phyloP scores from a whole-genome alignment of 805 yeast species.

The Ogataea paradorogensis region DNA sequence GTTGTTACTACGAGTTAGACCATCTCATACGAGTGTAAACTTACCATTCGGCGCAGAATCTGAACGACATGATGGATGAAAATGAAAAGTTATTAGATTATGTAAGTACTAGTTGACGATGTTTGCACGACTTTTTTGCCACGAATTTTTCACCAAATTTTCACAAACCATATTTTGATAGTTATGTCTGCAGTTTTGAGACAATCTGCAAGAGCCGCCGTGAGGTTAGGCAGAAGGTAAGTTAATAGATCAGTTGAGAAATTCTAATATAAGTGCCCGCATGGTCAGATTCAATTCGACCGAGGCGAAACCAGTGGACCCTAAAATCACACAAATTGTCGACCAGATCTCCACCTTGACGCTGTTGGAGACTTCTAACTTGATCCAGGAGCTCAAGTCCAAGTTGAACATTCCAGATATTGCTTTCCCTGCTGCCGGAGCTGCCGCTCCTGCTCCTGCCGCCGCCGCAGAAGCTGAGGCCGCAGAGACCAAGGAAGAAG shows the following conservation, averaged over 20 bases:
- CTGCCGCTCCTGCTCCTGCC: constrained; percentile 60
- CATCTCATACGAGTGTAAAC: constrained; percentile 29
- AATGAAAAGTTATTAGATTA: constrained; percentile 3
- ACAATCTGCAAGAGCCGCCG: constrained; percentile 22
- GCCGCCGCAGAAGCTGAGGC: constrained; percentile 70
- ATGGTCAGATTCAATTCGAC: constrained; percentile 53
- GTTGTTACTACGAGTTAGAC: constrained; percentile 58
- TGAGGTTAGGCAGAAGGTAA: constrained; percentile 20
- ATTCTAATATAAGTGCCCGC: constrained; percentile 36
- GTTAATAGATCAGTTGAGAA: background rate
- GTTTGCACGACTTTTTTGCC: constrained; percentile 8
- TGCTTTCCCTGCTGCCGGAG: constrained; percentile 70
- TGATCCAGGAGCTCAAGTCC: constrained; percentile 74
- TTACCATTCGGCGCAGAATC: constrained; percentile 83
- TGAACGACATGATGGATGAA: constrained; percentile 54
- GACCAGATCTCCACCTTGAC: constrained; percentile 88
- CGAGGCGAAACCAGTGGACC: constrained; percentile 61
- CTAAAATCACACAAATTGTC: constrained; percentile 84
- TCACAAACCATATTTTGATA: background rate
- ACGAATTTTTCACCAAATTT: constrained; percentile 9
- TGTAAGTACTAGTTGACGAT: background rate
- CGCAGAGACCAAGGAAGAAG: constrained; percentile 70
- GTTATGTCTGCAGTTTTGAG: constrained; percentile 18
- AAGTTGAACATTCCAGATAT: constrained; percentile 93
- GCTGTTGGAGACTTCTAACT: constrained; percentile 87